Percentiles rank a stretch among this genome's conserved stretches.
These are phyloP conservation scores for Astrocystis sublimbata DNA, from an alignment of 495 filamentous ascomycete genomes.

Conservation along the genomic window DNA sequence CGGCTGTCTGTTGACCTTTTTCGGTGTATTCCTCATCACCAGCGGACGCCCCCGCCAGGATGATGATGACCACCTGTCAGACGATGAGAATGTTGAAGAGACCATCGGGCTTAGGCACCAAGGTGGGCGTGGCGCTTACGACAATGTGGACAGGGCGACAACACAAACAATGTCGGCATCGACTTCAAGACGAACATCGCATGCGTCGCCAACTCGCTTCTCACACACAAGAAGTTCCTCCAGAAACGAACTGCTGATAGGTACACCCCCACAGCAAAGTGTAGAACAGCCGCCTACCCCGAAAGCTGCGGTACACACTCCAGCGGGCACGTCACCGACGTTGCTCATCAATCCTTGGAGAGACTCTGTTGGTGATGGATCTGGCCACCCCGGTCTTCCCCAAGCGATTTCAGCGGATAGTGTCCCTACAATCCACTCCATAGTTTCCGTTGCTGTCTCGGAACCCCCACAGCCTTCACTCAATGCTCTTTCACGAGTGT, in stretches of 20 bases:
- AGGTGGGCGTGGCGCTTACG: conserved; percentile 25
- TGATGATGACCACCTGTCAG: conserved; percentile 55
- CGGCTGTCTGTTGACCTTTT: conserved; percentile 87
- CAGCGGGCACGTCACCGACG: conserved; percentile 30
- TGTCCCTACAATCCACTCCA: conserved; percentile 32
- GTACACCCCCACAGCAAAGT: conserved; percentile 24
- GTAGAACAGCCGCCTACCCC: conserved; percentile 19
- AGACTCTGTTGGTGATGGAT: conserved; percentile 20
- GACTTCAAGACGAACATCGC: conserved; percentile 40
- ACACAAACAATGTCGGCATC: conserved; percentile 22
- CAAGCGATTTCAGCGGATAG: conserved; percentile 43
- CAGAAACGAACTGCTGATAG: neutral
- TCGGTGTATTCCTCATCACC: conserved; percentile 93
- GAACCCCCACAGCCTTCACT: conserved; percentile 27
- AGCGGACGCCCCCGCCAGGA: conserved; percentile 57
- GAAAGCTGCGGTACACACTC: conserved; percentile 21
- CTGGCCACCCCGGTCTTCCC: conserved; percentile 30
- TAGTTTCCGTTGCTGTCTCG: conserved; percentile 35
- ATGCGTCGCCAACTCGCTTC: conserved; percentile 39
- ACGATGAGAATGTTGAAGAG: conserved; percentile 55
- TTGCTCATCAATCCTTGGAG: conserved; percentile 38
- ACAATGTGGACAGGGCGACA: conserved; percentile 11
- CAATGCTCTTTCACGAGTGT: conserved; percentile 21
- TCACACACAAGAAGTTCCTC: conserved; percentile 6
- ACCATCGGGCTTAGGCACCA: conserved; percentile 50